phyloP scores from a whole-genome alignment of 768 basidiomycete species.

The Leccinum variicolor region DNA sequence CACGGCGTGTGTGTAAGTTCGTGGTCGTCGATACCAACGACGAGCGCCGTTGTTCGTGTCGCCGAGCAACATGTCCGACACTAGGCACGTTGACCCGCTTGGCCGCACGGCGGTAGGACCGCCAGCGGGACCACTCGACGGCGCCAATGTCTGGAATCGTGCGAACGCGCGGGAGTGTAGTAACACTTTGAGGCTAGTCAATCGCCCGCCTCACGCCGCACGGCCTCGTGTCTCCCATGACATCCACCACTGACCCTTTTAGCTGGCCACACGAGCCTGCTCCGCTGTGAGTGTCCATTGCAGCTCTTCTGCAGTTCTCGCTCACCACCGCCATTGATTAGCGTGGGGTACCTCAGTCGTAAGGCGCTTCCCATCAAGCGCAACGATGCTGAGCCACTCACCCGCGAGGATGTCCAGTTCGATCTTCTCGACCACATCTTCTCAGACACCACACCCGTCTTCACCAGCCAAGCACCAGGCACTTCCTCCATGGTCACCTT shows the following conservation, averaged over 20 bases:
- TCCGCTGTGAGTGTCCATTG: conserved; percentile 45
- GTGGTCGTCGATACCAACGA: conserved; percentile 11
- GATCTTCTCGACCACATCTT: conserved; percentile 83
- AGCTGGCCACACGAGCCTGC: conserved; percentile 48
- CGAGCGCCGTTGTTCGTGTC: conserved; percentile 3
- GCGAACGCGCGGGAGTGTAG: conserved; percentile 23
- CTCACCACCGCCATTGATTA: conserved; percentile 22
- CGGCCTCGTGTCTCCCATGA: conserved; percentile 42
- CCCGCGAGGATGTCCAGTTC: conserved; percentile 82
- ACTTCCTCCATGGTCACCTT: conserved; percentile 61
- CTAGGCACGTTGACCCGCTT: neutral
- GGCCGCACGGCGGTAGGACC: neutral
- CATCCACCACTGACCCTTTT: conserved; percentile 39
- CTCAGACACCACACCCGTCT: conserved; percentile 60
- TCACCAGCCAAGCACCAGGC: conserved; percentile 61
- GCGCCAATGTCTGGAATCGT: conserved; percentile 24
- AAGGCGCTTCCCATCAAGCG: conserved; percentile 74
- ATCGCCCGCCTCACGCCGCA: conserved; percentile 32
- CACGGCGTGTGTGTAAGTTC: neutral
- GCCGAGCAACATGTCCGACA: conserved; percentile 1
- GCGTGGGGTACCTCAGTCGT: conserved; percentile 59
- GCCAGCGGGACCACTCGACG: conserved; percentile 6
- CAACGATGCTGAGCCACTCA: conserved; percentile 78
- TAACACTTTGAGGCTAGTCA: conserved; percentile 17
- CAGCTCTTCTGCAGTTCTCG: conserved; percentile 6